Percentiles rank a stretch among this genome's conserved stretches.
These are phyloP conservation scores for Sphagnurus paluster DNA, from an alignment of 1,284 basidiomycete species.

Conservation along the genomic window DNA sequence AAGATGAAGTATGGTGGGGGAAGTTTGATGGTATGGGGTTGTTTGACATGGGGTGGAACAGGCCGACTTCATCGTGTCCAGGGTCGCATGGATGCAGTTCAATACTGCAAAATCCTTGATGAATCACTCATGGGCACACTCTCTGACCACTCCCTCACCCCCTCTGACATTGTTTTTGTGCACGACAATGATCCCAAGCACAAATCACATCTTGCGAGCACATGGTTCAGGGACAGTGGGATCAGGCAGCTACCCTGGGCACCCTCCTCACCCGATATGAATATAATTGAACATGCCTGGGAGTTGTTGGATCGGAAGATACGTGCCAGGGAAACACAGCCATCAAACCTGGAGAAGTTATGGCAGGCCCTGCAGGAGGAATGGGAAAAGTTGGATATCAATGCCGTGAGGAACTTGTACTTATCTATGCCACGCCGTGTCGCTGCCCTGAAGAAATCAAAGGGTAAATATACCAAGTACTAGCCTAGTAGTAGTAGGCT, in stretches of 20 bases:
- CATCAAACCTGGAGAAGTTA: slow-evolving; percentile 24
- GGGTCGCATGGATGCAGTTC: slow-evolving; percentile 23
- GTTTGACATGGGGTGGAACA: slow-evolving; percentile 13
- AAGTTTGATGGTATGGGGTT: slow-evolving; percentile 31
- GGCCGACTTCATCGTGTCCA: slow-evolving; percentile 17
- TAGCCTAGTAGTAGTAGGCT: no score
- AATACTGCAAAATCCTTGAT: slow-evolving; percentile 28
- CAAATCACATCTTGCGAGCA: slow-evolving; percentile 24
- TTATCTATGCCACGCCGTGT: background rate
- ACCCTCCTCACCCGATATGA: slow-evolving; percentile 36
- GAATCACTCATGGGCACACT: slow-evolving; percentile 27
- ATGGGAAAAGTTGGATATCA: background rate
- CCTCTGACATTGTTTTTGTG: slow-evolving; percentile 16
- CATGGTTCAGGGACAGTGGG: slow-evolving; percentile 33
- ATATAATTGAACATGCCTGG: slow-evolving; percentile 39
- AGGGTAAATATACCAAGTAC: background rate
- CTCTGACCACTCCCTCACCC: slow-evolving; percentile 24
- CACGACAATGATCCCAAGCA: slow-evolving; percentile 40
- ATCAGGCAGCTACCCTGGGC: slow-evolving; percentile 34
- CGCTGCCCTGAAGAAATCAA: background rate
- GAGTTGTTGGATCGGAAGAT: slow-evolving; percentile 26
- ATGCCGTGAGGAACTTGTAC: background rate
- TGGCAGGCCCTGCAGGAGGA: slow-evolving; percentile 19
- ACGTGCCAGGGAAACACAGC: slow-evolving; percentile 16
- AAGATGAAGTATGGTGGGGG: slow-evolving; percentile 25